Evolutionary conservation across 805 yeast species (phyloP).

Genomic region (Saccharomycopsis vini): DNA sequence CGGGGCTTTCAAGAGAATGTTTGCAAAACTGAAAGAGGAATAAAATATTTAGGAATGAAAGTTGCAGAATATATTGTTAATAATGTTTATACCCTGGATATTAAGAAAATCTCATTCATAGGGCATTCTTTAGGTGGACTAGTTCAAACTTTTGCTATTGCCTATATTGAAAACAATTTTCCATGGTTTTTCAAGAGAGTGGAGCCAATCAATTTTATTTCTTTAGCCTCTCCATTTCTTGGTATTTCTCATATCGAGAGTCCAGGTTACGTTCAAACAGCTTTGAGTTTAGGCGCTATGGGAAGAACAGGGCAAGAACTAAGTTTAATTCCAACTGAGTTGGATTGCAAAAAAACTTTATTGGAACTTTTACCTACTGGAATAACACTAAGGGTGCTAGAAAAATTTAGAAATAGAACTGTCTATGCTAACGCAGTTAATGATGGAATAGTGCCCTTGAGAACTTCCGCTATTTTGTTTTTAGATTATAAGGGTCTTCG

Average conservation of each 20-base stretch:
- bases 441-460: slow-evolving; percentile 76
- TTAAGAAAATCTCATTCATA: slow-evolving; percentile 55
- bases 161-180: slow-evolving; percentile 56
- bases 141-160: slow-evolving; percentile 68
- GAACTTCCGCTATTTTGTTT: slow-evolving; percentile 62
- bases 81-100: slow-evolving; percentile 36
- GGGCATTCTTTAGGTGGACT: slow-evolving; percentile 79
- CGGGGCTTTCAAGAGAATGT: slow-evolving; percentile 64
- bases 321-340: slow-evolving; percentile 42
- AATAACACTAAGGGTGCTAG: slow-evolving; percentile 51
- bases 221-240: slow-evolving; percentile 66
- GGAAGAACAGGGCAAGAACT: slow-evolving; percentile 79
- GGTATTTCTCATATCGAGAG: slow-evolving; percentile 70
- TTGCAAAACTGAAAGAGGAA: slow-evolving; percentile 73
- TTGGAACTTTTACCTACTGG: slow-evolving; percentile 57
- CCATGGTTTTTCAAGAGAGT: slow-evolving; percentile 59
- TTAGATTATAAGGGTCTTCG: slow-evolving; percentile 52
- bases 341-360: slow-evolving; percentile 37
- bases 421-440: slow-evolving; percentile 67
- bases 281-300: slow-evolving; percentile 63
- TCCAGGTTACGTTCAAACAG: slow-evolving; percentile 63
- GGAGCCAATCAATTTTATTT: slow-evolving; percentile 57
- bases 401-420: slow-evolving; percentile 53
- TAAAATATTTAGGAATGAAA: slow-evolving; percentile 62
- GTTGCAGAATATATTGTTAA: slow-evolving; percentile 56